Percentiles rank a stretch among this genome's conserved stretches.
These are phyloP conservation scores for Spiromastix sp. DNA, from an alignment of 2,329 filamentous ascomycete species.

Conservation along the genomic window DNA sequence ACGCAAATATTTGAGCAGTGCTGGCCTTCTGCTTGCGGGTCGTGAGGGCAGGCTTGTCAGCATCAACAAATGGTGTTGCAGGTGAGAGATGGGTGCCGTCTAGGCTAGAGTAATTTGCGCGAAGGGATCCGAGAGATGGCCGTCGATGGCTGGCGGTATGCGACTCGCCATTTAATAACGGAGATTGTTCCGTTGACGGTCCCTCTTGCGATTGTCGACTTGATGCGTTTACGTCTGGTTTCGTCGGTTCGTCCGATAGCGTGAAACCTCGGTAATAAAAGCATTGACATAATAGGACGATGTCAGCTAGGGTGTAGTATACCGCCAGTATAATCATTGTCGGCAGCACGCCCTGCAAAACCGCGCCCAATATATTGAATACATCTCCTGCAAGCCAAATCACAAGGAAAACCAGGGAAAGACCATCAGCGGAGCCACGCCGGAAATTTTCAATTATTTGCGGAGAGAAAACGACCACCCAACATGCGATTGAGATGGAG, in stretches of 20 bases:
- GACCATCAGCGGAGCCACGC: constrained; percentile 70
- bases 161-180: constrained; percentile 9
- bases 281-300: constrained; percentile 78
- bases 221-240: not conserved
- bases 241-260: constrained; percentile 16
- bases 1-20: constrained; percentile 43
- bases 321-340: constrained; percentile 95
- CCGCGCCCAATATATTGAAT: constrained; percentile 90
- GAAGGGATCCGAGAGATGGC: constrained; percentile 19
- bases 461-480: constrained; percentile 95
- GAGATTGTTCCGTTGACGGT: constrained; percentile 14
- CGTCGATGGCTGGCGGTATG: constrained; percentile 3
- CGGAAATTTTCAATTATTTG: constrained; percentile 95
- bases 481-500: constrained; percentile 92
- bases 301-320: constrained; percentile 85
- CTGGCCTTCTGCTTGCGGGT: constrained; percentile 26
- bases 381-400: constrained; percentile 91
- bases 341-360: constrained; percentile 81
- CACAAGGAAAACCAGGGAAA: constrained; percentile 84
- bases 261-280: constrained; percentile 89
- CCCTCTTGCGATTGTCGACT: constrained; percentile 1
- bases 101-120: constrained; percentile 44
- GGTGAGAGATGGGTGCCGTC: constrained; percentile 65
- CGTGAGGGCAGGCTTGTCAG: constrained; percentile 25
- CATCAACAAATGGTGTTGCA: constrained; percentile 64